These are phyloP conservation scores for Kickxella alabastrina DNA, from an alignment of 192 early-diverging fungal species.

Conservation along the genomic window DNA sequence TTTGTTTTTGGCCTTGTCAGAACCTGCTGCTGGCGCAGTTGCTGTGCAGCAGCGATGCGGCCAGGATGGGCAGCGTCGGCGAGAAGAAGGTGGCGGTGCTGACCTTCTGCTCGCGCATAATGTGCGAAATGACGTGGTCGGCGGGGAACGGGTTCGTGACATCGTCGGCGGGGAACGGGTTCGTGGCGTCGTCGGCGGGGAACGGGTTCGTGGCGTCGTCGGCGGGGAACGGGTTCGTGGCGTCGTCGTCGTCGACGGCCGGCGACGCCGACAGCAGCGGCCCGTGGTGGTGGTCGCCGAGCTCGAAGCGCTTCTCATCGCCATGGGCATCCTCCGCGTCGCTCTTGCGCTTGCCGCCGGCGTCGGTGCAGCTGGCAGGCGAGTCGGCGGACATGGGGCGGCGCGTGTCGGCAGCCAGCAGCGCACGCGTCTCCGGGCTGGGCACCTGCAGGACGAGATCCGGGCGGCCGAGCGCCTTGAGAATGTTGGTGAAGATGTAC, in stretches of 20 bases:
- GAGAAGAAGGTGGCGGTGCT: slow-evolving; percentile 52
- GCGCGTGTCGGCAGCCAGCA: slow-evolving; percentile 28
- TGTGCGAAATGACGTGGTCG: slow-evolving; percentile 50
- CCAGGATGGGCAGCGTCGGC: slow-evolving; percentile 50
- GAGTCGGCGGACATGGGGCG: slow-evolving; percentile 2
- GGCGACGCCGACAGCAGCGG: slow-evolving; percentile 33
- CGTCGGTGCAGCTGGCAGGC: not conserved
- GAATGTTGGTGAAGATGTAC: slow-evolving; percentile 52
- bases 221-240: not conserved
- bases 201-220: slow-evolving; percentile 18
- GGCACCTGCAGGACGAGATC: slow-evolving; percentile 36
- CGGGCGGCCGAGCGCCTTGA: slow-evolving; percentile 49
- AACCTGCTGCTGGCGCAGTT: slow-evolving; percentile 19
- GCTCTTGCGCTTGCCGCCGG: slow-evolving; percentile 38
- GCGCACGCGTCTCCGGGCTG: slow-evolving; percentile 33
- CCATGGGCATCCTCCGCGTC: slow-evolving; percentile 18
- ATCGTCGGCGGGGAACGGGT: slow-evolving; percentile 34
- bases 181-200: slow-evolving; percentile 23
- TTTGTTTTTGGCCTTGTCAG: not conserved
- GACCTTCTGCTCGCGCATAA: slow-evolving; percentile 52
- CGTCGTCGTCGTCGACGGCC: not conserved
- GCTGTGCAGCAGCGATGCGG: slow-evolving; percentile 42
- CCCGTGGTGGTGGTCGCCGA: slow-evolving; percentile 48
- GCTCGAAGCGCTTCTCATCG: slow-evolving; percentile 50
- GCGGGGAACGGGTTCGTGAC: slow-evolving; percentile 48